Evolutionary conservation across 1,284 basidiomycete genomes (phyloP).

Genomic region (Flammula alnicola): DNA sequence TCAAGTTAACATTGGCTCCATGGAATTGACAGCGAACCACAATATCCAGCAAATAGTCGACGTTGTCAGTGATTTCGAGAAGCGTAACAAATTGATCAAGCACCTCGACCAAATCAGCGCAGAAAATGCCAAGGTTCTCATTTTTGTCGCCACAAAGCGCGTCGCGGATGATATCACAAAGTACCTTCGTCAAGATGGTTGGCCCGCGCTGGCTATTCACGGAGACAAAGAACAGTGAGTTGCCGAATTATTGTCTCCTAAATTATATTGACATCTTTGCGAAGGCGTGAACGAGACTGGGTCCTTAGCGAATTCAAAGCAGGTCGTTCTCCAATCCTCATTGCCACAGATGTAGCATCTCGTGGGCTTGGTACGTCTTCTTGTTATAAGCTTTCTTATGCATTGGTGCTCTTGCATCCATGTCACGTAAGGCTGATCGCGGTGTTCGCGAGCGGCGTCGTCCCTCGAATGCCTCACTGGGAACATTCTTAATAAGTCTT

Average conservation of each 20-base stretch:
- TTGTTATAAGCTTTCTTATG: constrained; percentile 29
- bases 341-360: constrained; percentile 97
- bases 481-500: constrained; percentile 20
- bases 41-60: constrained; percentile 97
- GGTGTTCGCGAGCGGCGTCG: constrained; percentile 21
- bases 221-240: constrained; percentile 96
- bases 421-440: constrained; percentile 25
- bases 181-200: constrained; percentile 95
- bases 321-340: constrained; percentile 96
- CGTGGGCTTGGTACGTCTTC: constrained; percentile 97
- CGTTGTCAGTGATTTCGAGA: constrained; percentile 98
- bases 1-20: constrained; percentile 98
- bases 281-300: constrained; percentile 98
- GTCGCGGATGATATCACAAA: constrained; percentile 99
- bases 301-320: constrained; percentile 98
- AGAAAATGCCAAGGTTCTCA: constrained; percentile 98
- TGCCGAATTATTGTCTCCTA: neutral
- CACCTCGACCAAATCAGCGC: constrained; percentile 96
- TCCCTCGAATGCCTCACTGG: constrained; percentile 25
- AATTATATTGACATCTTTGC: constrained; percentile 19
- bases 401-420: constrained; percentile 31
- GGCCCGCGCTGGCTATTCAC: constrained; percentile 98
- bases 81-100: constrained; percentile 94
- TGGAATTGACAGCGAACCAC: constrained; percentile 98
- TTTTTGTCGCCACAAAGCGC: constrained; percentile 98